Evolutionary conservation across 441 rosid genomes (phyloP), one percentile per base, ranked within the genome.

Genomic region (Erodium moschatum): DNA sequence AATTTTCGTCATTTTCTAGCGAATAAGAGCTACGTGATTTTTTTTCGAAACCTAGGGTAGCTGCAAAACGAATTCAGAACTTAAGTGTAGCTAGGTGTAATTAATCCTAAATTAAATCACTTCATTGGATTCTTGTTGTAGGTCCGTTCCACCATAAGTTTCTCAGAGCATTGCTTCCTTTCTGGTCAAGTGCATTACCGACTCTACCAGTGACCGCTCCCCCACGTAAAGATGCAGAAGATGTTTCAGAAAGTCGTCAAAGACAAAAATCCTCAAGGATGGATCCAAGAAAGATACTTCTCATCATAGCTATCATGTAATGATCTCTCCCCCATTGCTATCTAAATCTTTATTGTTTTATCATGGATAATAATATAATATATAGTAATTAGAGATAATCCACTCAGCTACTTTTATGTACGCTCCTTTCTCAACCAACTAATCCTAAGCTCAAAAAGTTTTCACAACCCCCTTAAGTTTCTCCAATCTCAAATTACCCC

Each of bases 181-280:
- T 94, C 83, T 94, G 99, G 97, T 94, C 97, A 76, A 91, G 85
- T 84, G 84, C 99, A 70, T 82, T 94, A 72, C 99, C 99, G 58
- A 87, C 90, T 44, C 82, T 94, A 74, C 99, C 97, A 3, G 99
- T 94, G 67, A 91, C 92, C 67, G 99, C 94, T 71, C 99, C 99
- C 75, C 75, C 89, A 13, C 96, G 94, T 54, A 94, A 38, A 38
- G 44, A 38, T 38, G 7, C 44, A 38, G 93, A 88, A 70, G 96
- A 86, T 76, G 78, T 70, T 70, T 19, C 81, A 65, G 99, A 91
- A 73, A 86, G 84, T 40, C 96, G 89, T 67, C 29, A 62, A 33
- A 85, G 89, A 79, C 92, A 84, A 71, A 83, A 85, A 81, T 73
- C 87, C 61, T 83, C 94, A 0, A 85, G 92, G 80, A 85, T 85